Evolutionary conservation across 1,284 basidiomycete genomes (phyloP), one percentile per base, ranked within the genome.

Genomic region (Hymenochaete sp.): DNA sequence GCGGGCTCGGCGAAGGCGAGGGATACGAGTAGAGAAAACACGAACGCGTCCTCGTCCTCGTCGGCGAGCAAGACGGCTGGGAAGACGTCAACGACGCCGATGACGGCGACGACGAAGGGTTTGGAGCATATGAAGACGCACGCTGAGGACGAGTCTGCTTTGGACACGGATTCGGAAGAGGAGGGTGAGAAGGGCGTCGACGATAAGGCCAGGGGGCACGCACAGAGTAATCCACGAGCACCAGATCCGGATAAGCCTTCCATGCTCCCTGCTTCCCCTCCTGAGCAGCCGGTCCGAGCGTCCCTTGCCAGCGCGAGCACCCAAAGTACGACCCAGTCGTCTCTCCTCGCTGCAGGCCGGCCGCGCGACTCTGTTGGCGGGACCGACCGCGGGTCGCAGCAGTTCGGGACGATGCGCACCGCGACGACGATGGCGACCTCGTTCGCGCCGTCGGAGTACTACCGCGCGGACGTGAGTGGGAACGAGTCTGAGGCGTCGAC

Each of bases 361-460:
- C 39, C 39, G 18, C 21, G 25, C 18, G 39, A 41, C 6, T 33
- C 62, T 68, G 31, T 67, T 13, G 60, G 47, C 65, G 60, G 40
- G 37, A 45, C 61, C 47, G 67, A 63, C 55, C 60, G 57, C 45
- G 65, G 61, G 48, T 67, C 66, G 52, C 76, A 73, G 59, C 78
- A 75, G 59, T 87, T 75, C 59, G 82, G 79, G 28, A 88, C 84
- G n/a, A 76, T 87, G 52, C 71, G 82, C 53, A 87, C 84, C 21
- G 65, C 79, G 50, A 86, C 79, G 27, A 88, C 85, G 27, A 83
- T 85, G 52, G 69, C 79, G 51, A 88, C 83, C 14, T 82, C 80
- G 27, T 59, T 73, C 32, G 72, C 59, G 13, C 61, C 61, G 1
- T 68, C 66, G 28, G 49, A 50, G 37, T 70, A 82, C 55, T 72